Evolutionary conservation across 768 basidiomycete species (phyloP), one percentile per base, ranked within the genome.

Genomic region (Pleurotus salmoneostramineus): DNA sequence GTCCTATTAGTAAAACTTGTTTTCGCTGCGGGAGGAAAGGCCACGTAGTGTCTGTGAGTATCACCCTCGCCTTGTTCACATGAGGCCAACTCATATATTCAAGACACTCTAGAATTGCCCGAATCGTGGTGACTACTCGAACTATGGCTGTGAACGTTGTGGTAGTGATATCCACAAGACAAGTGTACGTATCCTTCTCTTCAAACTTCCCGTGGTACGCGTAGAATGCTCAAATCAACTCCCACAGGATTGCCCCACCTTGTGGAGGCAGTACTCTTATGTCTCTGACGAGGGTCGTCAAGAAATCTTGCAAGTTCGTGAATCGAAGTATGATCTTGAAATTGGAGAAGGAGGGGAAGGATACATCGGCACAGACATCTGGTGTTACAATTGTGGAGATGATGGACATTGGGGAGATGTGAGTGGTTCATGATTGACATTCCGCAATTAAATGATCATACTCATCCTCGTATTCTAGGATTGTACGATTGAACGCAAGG

Each of bases 1-100:
- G 91, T 70, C 89, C 91, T 2, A 87, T 91, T 60, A 85, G 83
- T 70, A 92, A 92, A 69, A 84, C 81, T 0, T 93, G 91, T 65
- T 93, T 83, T 64, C 80, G 76, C 3, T 93, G 91, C 63, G 88
- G 88, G 12, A 90, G 91, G 88, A 89, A 88, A 66, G 91, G 91
- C 1, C 91, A 92, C 65, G 82, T 91, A 56, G 89, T 80, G 61
- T 77, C 74, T 57, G 91, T 89, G 62, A 50, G 80, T 69, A 10
- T 2, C 36, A 4, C 27, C 27, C 27, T 45, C 34, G 43, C 32
- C 56, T 36, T 32, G 0, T 33, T 27, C 14, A 17, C 49, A 11
- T 55, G n/a, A 47, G 31, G 21, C 17, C 56, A 33, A 34, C 36
- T 34, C 10, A 33, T 27, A 46, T 17, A 12, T 46, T 56, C 6